Evolutionary conservation across 257 asterid species (phyloP).

Genomic region (Nicotiana otophora): DNA sequence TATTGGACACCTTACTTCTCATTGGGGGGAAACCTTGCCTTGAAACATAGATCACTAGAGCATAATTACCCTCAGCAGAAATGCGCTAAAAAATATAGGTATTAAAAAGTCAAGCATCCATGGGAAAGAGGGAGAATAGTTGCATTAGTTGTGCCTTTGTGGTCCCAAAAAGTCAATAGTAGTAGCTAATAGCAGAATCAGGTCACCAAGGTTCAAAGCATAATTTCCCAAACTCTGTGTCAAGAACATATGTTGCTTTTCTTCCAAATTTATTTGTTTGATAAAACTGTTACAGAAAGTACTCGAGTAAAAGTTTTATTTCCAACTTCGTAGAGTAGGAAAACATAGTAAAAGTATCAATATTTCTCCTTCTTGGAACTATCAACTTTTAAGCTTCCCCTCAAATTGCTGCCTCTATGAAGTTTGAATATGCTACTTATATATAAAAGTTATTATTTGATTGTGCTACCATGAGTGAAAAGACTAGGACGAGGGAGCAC

Average conservation of each 20-base stretch:
- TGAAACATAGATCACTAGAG: neutral
- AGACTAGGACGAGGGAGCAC: neutral
- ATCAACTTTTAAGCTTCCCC: neutral
- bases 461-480: neutral
- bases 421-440: neutral
- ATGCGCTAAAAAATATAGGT: neutral
- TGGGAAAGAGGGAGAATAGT: neutral
- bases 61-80: neutral
- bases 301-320: neutral
- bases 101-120: neutral
- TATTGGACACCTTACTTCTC: neutral
- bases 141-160: neutral
- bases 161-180: neutral
- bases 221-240: neutral
- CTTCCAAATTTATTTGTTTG: neutral
- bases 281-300: neutral
- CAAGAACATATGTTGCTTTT: neutral
- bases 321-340: neutral
- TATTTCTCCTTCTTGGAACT: neutral
- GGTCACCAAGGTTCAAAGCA: neutral
- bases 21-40: slow-evolving; percentile 1
- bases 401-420: neutral
- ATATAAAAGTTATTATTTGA: neutral
- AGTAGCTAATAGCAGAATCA: neutral
- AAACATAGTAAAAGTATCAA: neutral